Conservation (phyloP, 139 green algal species). For the Zygnema circumcarinatum region DNA sequence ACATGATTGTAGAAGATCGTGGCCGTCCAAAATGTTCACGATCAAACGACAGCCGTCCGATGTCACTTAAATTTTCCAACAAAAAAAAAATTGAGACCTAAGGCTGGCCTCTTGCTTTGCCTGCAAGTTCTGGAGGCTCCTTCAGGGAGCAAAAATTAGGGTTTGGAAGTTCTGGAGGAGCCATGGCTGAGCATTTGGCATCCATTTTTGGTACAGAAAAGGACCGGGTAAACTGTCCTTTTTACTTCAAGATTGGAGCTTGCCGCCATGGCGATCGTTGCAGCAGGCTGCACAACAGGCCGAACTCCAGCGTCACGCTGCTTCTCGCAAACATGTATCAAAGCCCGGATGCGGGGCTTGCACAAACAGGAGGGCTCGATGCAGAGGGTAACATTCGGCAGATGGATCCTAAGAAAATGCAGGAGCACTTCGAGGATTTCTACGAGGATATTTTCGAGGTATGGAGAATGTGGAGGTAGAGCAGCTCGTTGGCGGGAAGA, state of each 20-base stretch:
- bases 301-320: slow-evolving; percentile 47
- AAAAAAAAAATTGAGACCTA: no score
- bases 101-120: no score
- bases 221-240: slow-evolving; percentile 92
- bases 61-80: no score
- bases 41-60: no score
- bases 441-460: slow-evolving; percentile 97
- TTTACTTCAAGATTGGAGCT: slow-evolving; percentile 96
- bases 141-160: no score
- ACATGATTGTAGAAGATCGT: no score
- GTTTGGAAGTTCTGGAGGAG: no score
- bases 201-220: slow-evolving; percentile 99
- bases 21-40: no score
- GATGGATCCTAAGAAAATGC: slow-evolving; percentile 80
- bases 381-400: neutral
- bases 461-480: no score
- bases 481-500: no score
- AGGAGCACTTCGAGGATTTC: slow-evolving; percentile 95
- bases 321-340: slow-evolving; percentile 95
- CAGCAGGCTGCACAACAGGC: slow-evolving; percentile 93
- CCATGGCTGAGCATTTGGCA: slow-evolving; percentile 96
- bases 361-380: slow-evolving; percentile 40
- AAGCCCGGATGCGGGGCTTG: slow-evolving; percentile 78
- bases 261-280: slow-evolving; percentile 92
- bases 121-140: no score